phyloP scores from a whole-genome alignment of 768 basidiomycete genomes.

The Hemileccinum impolitum region DNA sequence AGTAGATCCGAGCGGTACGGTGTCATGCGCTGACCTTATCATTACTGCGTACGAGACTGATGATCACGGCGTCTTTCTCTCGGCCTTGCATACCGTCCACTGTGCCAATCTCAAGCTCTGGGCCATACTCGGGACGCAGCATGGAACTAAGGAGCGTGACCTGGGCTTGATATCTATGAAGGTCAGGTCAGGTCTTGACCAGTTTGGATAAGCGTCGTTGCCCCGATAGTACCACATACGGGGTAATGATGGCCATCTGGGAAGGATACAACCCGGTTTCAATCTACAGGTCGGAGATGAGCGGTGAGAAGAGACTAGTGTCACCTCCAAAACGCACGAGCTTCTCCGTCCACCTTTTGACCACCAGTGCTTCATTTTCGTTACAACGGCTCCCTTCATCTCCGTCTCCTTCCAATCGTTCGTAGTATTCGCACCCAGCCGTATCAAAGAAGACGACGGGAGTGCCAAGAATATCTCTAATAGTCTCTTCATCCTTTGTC shows the following conservation, averaged over 20 bases:
- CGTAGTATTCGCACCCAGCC: conserved; percentile 90
- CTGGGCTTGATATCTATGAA: conserved; percentile 80
- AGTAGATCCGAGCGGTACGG: not conserved
- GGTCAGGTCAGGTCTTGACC: not conserved
- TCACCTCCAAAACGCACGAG: conserved; percentile 47
- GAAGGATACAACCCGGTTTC: conserved; percentile 55
- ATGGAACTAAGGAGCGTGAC: conserved; percentile 79
- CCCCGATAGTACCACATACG: conserved; percentile 40
- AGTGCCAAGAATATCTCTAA: conserved; percentile 66
- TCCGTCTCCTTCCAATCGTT: conserved; percentile 70
- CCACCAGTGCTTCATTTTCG: conserved; percentile 90
- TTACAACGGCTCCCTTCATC: conserved; percentile 92
- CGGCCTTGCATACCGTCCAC: conserved; percentile 98
- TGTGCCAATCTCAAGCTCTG: conserved; percentile 81
- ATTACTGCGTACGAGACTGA: conserved; percentile 91
- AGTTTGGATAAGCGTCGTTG: too few species aligned
- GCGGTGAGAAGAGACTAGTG: not conserved
- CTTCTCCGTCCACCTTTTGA: conserved; percentile 76
- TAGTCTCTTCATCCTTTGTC: conserved; percentile 56
- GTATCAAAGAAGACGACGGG: conserved; percentile 95
- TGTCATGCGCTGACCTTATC: conserved; percentile 48
- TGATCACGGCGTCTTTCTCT: conserved; percentile 91
- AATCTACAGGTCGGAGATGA: conserved; percentile 39
- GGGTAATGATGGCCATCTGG: conserved; percentile 87
- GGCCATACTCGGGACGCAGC: conserved; percentile 66